Conservation (phyloP, 2,329 filamentous ascomycete species). For the Hymenotorrendiella dingleyae region DNA sequence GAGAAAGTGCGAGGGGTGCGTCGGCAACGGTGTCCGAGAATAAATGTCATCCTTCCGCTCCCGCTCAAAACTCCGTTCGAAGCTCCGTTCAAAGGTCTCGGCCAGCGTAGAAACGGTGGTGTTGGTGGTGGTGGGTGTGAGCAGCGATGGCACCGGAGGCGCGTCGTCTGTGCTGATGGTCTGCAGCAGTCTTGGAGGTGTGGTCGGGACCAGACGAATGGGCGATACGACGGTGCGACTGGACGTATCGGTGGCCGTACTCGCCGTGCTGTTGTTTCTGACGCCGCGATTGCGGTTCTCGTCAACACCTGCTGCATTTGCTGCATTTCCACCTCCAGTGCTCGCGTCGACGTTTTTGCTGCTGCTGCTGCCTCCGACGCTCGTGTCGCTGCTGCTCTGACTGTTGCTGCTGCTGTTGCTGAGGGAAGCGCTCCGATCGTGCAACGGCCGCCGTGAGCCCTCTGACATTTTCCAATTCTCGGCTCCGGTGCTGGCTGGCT, state of each 20-base stretch:
- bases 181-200: slow-evolving; percentile 15
- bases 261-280: slow-evolving; percentile 15
- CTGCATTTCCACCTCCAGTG: too few species aligned
- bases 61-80: too few species aligned
- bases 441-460: slow-evolving; percentile 14
- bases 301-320: too few species aligned
- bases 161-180: background rate
- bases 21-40: slow-evolving; percentile 29
- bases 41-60: slow-evolving; percentile 22
- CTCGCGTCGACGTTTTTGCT: too few species aligned
- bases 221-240: slow-evolving; percentile 6
- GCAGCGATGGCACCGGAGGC: background rate
- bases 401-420: slow-evolving; percentile 13
- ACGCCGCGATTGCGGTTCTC: too few species aligned
- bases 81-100: background rate
- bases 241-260: slow-evolving; percentile 9
- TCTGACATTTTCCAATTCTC: slow-evolving; percentile 6
- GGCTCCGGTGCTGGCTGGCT: background rate
- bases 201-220: slow-evolving; percentile 17
- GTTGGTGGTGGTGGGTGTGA: slow-evolving; percentile 1
- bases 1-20: slow-evolving; percentile 29
- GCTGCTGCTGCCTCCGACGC: too few species aligned
- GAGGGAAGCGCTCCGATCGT: slow-evolving; percentile 23
- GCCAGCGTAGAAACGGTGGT: too few species aligned
- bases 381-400: slow-evolving; percentile 14